phyloP scores from a whole-genome alignment of 148 eudicot species.

The Diospyros lotus region DNA sequence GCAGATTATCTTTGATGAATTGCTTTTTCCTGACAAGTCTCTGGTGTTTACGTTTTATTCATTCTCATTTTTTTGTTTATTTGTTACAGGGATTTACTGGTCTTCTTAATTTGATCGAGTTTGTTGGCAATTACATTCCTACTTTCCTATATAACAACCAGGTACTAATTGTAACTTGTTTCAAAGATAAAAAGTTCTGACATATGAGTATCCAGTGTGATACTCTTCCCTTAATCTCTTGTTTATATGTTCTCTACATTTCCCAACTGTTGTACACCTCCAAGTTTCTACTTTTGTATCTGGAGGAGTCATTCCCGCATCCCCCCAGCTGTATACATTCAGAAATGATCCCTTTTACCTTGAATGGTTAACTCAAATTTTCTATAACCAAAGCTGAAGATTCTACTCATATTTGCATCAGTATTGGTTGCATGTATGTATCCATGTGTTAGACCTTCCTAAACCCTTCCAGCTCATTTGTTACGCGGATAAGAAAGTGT shows the following conservation, averaged over 20 bases:
- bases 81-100: conserved; percentile 73
- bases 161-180: conserved; percentile 32
- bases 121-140: conserved; percentile 57
- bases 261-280: neutral
- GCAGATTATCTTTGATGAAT: neutral
- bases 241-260: neutral
- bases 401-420: neutral
- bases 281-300: neutral
- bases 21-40: neutral
- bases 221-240: neutral
- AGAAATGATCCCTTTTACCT: neutral
- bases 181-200: neutral
- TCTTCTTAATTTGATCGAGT: conserved; percentile 67
- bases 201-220: neutral
- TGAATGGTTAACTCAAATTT: too few relatives aligned
- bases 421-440: neutral
- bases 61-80: conserved; percentile 10
- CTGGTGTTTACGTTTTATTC: neutral
- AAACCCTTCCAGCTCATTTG: too few relatives aligned
- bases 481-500: too few relatives aligned
- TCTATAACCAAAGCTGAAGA: neutral
- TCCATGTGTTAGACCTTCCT: too few relatives aligned
- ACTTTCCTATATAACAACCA: conserved; percentile 74
- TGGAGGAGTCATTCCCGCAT: neutral
- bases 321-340: too few relatives aligned